Evolutionary conservation across 257 asterid genomes (phyloP), one percentile per base, ranked within the genome.

Genomic region (Striga asiatica): DNA sequence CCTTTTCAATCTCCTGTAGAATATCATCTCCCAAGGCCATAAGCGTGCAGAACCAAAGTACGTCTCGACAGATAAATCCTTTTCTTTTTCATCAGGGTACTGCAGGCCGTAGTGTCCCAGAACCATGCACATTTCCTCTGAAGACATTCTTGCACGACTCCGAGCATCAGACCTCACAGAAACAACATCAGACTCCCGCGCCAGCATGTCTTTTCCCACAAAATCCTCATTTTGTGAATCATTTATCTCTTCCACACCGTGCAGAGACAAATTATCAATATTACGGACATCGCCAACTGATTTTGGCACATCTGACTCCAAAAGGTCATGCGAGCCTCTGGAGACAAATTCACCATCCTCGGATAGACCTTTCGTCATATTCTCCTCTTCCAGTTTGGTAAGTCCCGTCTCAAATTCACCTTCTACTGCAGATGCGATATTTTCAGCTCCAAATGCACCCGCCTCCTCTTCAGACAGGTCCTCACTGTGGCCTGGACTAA

Each of bases 11-110:
- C 69, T 64, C 58, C 63, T 64, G 16, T 54, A 64, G 57, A 73
- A 84, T 32, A 81, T 67, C 27, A 78, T 71, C 80, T 81, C 76
- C 81, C 91, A 78, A 37, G 94, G 88, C 85, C 94, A 84, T 16
- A 68, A 65, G 34, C 94, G 74, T 43, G 85, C 84, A 34, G 81
- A 78, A 64, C 91, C 88, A 48, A 84, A 81, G 71, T 65, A 78
- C 34, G 24, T 49, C 49, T 77, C 88, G 59, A 66, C 69, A 19
- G 76, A 62, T 19, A 75, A 25, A 58, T 68, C 70, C 58, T 60
- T 71, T 49, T 66, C 77, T 24, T 48, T 66, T 60, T 65, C 56
- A 25, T 62, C 66, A 13, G 78, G 77, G 25, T 21, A 55, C 70
- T 38, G 50, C 31, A 64, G 14, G 50, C 69, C 57, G 24, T 54